Base-by-base conservation (phyloP, 352 stramenopile species). In the Sclerospora graminicola region DNA sequence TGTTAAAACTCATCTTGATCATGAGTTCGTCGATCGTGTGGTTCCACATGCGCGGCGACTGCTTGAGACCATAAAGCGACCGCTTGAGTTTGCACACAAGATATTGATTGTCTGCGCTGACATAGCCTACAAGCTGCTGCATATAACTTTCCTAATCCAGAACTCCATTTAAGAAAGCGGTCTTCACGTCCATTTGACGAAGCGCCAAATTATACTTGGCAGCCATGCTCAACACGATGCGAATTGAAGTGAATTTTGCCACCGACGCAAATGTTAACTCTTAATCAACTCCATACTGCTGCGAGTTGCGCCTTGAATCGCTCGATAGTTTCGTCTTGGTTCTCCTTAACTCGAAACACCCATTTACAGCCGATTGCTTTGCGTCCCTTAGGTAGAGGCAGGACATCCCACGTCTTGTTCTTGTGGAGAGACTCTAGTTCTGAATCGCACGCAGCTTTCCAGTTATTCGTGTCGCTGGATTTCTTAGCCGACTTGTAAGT, bases 121-220 rank as follows among this genome's bases (percentile, higher is more conserved):
- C 15, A 2, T 23, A 37, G 20, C 14, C 32, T 1, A 23, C 14
- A 1, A 14, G 32, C n/a, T 37, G 32, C 32, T 8, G 2, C 15
- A 37, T 23, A 14, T 23, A 37, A 14, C 20, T 23, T 3, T 37
- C 32, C 16, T 23, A 13, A 2, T 37, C 32, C 8, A 23, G 4
- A 2, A 13, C n/a, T 8, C 32, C 14, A 9, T 37, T 37, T 3
- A 41, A 2, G 5, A 41, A 41, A 5, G 34, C 21, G 2, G 40
- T 46, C 13, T 20, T 34, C 8, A 46, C 30, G 9, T 49, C 42
- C 31, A 49, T 41, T 13, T 49, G 42, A 19, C 41, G 31, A 2
- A 34, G n/a, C 24, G 32, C 21, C 8, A 41, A 35, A 7, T 49
- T 27, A 13, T 34, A 41, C 7, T 41, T 24, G 7, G 31, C 19